phyloP scores from a whole-genome alignment of 2,329 filamentous ascomycete species.

The Xylaria sp. region DNA sequence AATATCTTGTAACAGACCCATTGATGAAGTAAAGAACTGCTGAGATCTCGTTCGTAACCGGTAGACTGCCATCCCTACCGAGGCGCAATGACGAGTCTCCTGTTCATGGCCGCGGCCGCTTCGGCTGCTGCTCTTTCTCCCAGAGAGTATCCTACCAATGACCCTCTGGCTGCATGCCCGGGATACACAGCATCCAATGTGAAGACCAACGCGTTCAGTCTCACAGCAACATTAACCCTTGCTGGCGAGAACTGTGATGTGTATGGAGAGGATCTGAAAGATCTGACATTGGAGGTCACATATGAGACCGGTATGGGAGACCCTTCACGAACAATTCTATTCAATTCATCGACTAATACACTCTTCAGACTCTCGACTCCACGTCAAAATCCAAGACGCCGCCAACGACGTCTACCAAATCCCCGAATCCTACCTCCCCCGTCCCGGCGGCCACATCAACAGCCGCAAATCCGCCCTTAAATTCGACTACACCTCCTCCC shows the following conservation, averaged over 20 bases:
- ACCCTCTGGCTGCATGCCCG: constrained; percentile 44
- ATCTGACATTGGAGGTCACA: constrained; percentile 56
- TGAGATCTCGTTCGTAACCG: background rate
- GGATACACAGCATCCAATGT: constrained; percentile 58
- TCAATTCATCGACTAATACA: background rate
- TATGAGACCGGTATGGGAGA: constrained; percentile 49
- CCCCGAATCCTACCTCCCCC: constrained; percentile 61
- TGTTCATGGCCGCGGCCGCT: constrained; percentile 28
- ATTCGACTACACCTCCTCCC: constrained; percentile 34
- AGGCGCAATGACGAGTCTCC: constrained; percentile 25
- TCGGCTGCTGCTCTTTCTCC: constrained; percentile 26
- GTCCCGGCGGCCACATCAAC: constrained; percentile 39
- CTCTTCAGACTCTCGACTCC: constrained; percentile 57
- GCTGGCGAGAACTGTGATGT: constrained; percentile 61
- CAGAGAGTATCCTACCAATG: constrained; percentile 26
- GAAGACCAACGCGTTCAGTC: constrained; percentile 41
- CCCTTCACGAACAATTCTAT: background rate
- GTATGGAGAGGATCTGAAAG: constrained; percentile 63
- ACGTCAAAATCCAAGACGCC: constrained; percentile 68
- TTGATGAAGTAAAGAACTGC: too few relatives aligned
- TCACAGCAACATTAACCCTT: constrained; percentile 59
- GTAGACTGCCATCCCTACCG: background rate
- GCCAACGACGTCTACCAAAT: constrained; percentile 69
- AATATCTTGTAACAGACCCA: too few relatives aligned
- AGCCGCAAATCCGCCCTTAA: constrained; percentile 26